Percentiles rank a stretch among this genome's conserved stretches.
Conservation (phyloP, 202 grass and related monocot genomes). For the Zizania palustris region DNA sequence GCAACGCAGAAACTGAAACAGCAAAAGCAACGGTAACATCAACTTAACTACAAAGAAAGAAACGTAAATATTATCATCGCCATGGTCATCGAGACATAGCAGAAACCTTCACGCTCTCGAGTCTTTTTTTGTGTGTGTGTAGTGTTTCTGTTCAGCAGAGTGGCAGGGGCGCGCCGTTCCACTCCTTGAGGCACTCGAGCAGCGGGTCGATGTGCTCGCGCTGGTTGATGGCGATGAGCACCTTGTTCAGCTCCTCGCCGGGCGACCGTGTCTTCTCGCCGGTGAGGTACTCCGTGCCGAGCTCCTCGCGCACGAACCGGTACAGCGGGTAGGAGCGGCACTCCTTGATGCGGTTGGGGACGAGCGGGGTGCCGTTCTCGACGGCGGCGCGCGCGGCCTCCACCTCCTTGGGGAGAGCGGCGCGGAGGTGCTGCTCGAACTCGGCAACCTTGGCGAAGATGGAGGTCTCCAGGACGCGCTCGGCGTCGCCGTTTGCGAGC, state of each 20-base stretch:
- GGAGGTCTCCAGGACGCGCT: constrained; percentile 62
- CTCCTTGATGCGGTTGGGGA: constrained; percentile 72
- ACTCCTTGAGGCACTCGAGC: constrained; percentile 82
- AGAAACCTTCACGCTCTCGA: constrained; percentile 22
- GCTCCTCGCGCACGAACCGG: constrained; percentile 70
- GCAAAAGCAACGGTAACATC: constrained; percentile 27
- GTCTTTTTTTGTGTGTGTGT: constrained; percentile 6
- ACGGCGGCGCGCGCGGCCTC: constrained; percentile 69
- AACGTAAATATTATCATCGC: constrained; percentile 28
- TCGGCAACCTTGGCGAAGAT: constrained; percentile 77
- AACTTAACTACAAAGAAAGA: constrained; percentile 39
- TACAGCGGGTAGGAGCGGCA: constrained; percentile 87
- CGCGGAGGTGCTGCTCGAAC: constrained; percentile 64
- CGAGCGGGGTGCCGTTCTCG: constrained; percentile 60
- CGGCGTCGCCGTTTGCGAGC: constrained; percentile 63
- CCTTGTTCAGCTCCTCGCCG: constrained; percentile 83
- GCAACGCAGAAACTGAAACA: constrained; percentile 33
- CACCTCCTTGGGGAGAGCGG: constrained; percentile 68
- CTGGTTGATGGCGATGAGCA: constrained; percentile 78
- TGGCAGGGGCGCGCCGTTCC: constrained; percentile 84
- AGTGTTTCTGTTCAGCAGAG: constrained; percentile 49
- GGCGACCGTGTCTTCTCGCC: constrained; percentile 84
- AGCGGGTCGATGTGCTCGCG: constrained; percentile 80
- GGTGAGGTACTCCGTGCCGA: constrained; percentile 67
- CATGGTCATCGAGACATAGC: constrained; percentile 30